These are phyloP conservation scores for Pichia scutulata DNA, from an alignment of 805 yeast species.

Conservation along the genomic window DNA sequence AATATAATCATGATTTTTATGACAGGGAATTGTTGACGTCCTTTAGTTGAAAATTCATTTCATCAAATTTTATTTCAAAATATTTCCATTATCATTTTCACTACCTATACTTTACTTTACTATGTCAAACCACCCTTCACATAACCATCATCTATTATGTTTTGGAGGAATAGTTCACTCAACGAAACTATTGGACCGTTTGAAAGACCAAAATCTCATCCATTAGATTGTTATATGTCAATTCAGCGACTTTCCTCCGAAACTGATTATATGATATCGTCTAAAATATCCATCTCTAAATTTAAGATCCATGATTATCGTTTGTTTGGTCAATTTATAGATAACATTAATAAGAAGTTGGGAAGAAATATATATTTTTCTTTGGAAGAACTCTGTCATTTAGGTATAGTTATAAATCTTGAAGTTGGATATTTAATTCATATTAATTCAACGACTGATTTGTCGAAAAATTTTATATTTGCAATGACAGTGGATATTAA, in stretches of 20 bases:
- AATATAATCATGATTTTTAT: no score
- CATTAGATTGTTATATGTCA: constrained; percentile 2
- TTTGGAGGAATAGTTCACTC: background rate
- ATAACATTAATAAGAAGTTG: background rate
- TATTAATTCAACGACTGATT: constrained; percentile 3
- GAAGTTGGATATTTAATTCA: constrained; percentile 11
- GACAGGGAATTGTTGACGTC: no score
- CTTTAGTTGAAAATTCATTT: no score
- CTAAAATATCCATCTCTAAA: background rate
- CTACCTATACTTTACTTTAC: no score
- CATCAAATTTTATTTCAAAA: no score
- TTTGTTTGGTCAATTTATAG: background rate
- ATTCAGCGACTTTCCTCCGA: background rate
- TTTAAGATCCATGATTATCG: background rate
- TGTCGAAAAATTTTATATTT: background rate
- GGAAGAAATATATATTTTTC: constrained; percentile 7
- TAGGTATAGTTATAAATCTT: constrained; percentile 12
- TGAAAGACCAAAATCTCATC: constrained; percentile 1
- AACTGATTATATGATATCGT: background rate
- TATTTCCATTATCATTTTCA: no score
- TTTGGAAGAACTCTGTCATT: background rate
- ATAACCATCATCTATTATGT: background rate
- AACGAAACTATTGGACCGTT: background rate
- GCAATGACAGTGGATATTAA: background rate
- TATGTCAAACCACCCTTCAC: no score